A percentile compares a stretch with the other conserved stretches of the same genome.
These are phyloP conservation scores for Zasmidium citrigriseum DNA, from an alignment of 2,329 filamentous ascomycete species.

Conservation along the genomic window DNA sequence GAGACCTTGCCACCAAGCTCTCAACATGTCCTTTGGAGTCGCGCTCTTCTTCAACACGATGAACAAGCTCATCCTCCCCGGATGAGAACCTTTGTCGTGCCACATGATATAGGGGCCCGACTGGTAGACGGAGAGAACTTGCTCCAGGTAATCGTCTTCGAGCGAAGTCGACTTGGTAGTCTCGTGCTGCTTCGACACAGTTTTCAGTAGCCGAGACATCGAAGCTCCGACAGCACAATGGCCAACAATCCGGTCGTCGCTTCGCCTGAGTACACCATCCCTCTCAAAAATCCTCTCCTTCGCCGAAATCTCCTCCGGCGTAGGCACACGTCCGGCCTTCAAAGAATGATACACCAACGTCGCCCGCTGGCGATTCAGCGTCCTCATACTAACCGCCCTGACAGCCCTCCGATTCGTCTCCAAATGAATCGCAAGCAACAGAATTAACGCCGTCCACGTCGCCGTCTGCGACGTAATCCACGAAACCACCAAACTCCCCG, in stretches of 20 bases:
- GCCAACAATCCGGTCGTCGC: slow-evolving; percentile 49
- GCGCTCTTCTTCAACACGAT: slow-evolving; percentile 66
- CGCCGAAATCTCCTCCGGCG: slow-evolving; percentile 65
- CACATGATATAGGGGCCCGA: slow-evolving; percentile 60
- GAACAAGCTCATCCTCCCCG: slow-evolving; percentile 32
- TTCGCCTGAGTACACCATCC: slow-evolving; percentile 66
- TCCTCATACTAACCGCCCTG: slow-evolving; percentile 77
- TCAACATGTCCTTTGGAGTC: slow-evolving; percentile 53
- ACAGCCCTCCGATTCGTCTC: slow-evolving; percentile 86
- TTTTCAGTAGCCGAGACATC: slow-evolving; percentile 27
- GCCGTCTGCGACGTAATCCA: slow-evolving; percentile 68
- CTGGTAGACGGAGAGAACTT: slow-evolving; percentile 53
- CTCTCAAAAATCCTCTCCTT: slow-evolving; percentile 61
- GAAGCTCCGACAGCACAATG: slow-evolving; percentile 54
- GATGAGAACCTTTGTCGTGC: slow-evolving; percentile 42
- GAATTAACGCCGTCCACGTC: slow-evolving; percentile 73
- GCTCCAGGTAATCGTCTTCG: slow-evolving; percentile 33
- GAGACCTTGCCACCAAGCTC: slow-evolving; percentile 65
- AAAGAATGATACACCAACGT: slow-evolving; percentile 70
- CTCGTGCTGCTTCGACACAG: slow-evolving; percentile 14
- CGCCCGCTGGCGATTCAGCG: slow-evolving; percentile 82
- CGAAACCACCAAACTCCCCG: slow-evolving; percentile 78
- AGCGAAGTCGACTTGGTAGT: slow-evolving; percentile 8
- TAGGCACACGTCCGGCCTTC: slow-evolving; percentile 51
- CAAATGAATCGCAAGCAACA: slow-evolving; percentile 75